Conservation (phyloP, 441 rosid species). For the Jatropha podagrica region DNA sequence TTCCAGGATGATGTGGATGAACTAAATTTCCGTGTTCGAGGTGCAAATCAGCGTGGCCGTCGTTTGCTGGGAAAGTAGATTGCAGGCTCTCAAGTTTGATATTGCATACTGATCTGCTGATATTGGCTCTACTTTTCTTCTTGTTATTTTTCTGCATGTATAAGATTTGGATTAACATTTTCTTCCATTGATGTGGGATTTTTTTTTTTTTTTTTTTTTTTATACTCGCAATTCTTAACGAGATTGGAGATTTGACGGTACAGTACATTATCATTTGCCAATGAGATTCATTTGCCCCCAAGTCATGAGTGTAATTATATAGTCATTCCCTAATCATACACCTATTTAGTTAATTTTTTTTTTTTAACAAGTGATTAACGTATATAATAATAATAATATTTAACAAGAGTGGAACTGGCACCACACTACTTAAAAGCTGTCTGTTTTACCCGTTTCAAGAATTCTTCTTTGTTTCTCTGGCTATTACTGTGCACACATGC, state of each 20-base stretch:
- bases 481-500: neutral
- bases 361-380: too few species aligned
- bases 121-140: neutral
- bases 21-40: constrained; percentile 59
- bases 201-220: neutral
- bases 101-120: constrained; percentile 5
- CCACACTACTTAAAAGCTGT: neutral
- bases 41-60: constrained; percentile 62
- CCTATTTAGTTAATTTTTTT: too few species aligned
- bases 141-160: constrained; percentile 9
- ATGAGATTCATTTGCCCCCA: neutral
- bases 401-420: neutral
- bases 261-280: neutral
- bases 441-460: neutral
- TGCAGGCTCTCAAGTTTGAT: neutral
- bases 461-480: neutral
- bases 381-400: too few species aligned
- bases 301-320: neutral
- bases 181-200: neutral
- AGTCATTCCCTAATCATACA: neutral
- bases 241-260: neutral
- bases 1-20: constrained; percentile 68
- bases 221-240: neutral
- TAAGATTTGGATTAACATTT: constrained; percentile 11
- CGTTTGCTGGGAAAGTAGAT: constrained; percentile 72